Conservation (phyloP, 768 basidiomycete species). For the Rhodotorula taiwanensis region DNA sequence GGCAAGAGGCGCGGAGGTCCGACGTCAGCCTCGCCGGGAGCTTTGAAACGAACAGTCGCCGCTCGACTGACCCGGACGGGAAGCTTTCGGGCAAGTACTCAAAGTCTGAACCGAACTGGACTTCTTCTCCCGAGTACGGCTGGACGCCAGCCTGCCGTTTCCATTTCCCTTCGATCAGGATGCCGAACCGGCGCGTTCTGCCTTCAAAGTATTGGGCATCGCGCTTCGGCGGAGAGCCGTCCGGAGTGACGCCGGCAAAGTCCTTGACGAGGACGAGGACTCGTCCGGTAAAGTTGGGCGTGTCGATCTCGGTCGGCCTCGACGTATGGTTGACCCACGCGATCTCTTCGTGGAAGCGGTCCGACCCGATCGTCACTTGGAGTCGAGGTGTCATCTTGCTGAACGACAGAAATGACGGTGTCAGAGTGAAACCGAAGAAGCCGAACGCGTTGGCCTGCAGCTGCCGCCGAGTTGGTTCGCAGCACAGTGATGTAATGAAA, state of each 20-base stretch:
- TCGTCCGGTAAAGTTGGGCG: constrained; percentile 34
- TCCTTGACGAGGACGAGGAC: constrained; percentile 36
- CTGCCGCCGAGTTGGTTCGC: too few relatives aligned
- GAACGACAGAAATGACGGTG: neutral
- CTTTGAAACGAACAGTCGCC: neutral
- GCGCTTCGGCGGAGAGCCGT: constrained; percentile 27
- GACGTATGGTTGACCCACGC: constrained; percentile 33
- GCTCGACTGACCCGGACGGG: constrained; percentile 11
- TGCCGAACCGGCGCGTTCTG: constrained; percentile 33
- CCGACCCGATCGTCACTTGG: constrained; percentile 17
- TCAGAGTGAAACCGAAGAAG: too few relatives aligned
- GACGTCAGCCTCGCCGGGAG: neutral
- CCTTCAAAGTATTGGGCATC: constrained; percentile 35
- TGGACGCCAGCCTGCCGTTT: constrained; percentile 24
- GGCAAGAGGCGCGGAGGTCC: too few relatives aligned
- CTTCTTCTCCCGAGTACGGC: constrained; percentile 37
- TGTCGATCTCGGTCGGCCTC: constrained; percentile 37
- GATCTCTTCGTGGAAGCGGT: constrained; percentile 18
- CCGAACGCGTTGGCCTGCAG: too few relatives aligned
- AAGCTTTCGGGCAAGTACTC: constrained; percentile 38
- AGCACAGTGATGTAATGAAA: too few relatives aligned
- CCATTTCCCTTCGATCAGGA: constrained; percentile 40
- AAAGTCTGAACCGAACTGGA: constrained; percentile 36
- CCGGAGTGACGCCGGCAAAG: constrained; percentile 37
- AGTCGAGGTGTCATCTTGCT: neutral